Base-by-base conservation (phyloP, 1,139 yeast genomes). In the Yamadazyma taylorii region DNA sequence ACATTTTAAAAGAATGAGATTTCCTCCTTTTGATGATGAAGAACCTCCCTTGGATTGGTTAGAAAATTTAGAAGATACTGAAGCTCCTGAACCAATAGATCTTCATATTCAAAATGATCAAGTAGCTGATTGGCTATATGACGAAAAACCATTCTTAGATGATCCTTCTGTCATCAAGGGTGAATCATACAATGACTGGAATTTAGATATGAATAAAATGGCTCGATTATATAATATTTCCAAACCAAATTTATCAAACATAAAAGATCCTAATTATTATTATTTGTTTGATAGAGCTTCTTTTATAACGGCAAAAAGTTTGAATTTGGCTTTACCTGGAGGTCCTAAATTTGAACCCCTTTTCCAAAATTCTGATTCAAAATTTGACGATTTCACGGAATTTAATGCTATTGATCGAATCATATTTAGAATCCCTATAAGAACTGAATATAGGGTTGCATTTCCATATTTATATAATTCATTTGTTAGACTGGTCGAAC, bases 21-120 rank as follows among this genome's bases (percentile, higher is more conserved):
- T 92, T 50, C 99, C 99, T 1, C 92, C 96, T 0, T 89, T 92
- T 63, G 98, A 94, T 60, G 99, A 94, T 55, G 98, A 94, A 56
- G 97, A 90, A 56, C 96, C 97, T 0, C 95, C 95, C 0, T 59
- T 90, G 30, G 80, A 84, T 43, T 92, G 89, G 83, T 55, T 80
- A 17, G 95, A 88, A 42, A 85, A 86, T 50, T 66, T 89, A 15
- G 85, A 86, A 43, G 84, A 79, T 22, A 61, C 80, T 1, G 92
- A 84, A 34, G 85, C 90, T 0, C 70, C 78, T 5, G 90, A 84
- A 24, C 73, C 92, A 0, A 78, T 90, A 22, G 78, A 72, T 44
- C 55, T 85, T 45, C 85, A 83, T 17, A 60, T 85, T 12, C 82
- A 83, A 47, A 86, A 84, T 48, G 61, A 68, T 6, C 65, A 75